Conservation (phyloP, 2,329 filamentous ascomycete species). For the Stromatinia cepivora region DNA sequence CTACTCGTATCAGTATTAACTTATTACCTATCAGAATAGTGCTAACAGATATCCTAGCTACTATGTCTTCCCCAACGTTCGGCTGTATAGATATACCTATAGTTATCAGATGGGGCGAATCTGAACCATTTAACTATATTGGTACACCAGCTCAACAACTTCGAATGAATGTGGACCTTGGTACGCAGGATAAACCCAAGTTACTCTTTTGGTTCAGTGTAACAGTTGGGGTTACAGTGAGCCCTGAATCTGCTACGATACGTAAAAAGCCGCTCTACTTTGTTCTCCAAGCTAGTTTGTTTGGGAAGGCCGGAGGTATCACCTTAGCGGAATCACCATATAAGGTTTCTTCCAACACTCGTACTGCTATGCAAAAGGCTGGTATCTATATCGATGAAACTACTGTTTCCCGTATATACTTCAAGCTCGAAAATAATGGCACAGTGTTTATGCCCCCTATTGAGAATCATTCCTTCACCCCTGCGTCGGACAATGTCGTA, state of each 20-base stretch:
- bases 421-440: too few relatives aligned
- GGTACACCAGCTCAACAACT: not conserved
- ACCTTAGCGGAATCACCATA: not conserved
- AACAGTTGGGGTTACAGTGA: not conserved
- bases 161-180: conserved; percentile 2
- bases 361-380: not conserved
- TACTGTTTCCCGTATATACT: too few relatives aligned
- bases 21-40: not conserved
- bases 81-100: not conserved
- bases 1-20: too few relatives aligned
- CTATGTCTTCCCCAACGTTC: not conserved
- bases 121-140: not conserved
- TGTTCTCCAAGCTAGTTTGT: not conserved
- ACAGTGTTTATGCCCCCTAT: too few relatives aligned
- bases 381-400: too few relatives aligned
- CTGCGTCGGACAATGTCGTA: too few relatives aligned
- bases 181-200: not conserved
- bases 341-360: not conserved
- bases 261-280: not conserved
- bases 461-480: too few relatives aligned
- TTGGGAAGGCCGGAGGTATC: not conserved
- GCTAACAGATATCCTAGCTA: not conserved
- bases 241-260: not conserved
- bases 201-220: conserved; percentile 5
- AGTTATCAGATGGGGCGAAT: not conserved